Evolutionary conservation across 1,284 basidiomycete species (phyloP), one percentile per base, ranked within the genome.

Genomic region (Ganoderma multipileum): DNA sequence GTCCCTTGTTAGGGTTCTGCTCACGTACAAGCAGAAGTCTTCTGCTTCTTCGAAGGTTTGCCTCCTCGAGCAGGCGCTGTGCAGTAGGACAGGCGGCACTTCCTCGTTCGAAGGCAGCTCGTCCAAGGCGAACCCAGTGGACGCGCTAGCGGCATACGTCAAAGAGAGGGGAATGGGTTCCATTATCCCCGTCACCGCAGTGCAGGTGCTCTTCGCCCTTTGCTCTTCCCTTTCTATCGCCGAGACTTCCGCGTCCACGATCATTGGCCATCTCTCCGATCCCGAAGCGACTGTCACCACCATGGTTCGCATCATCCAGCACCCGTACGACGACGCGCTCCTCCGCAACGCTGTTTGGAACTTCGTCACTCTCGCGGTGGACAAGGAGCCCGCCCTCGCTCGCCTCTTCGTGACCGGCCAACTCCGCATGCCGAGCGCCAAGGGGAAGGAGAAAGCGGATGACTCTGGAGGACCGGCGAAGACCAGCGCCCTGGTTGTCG

Each of bases 331-430:
- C 52, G 91, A 93, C 55, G 82, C 89, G 12, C 76, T 84, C 3
- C 83, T 95, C 38, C 89, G 93, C 7, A 89, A 89, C 55, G 87
- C 91, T 0, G 88, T 94, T 1, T 98, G 96, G 95, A 88, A 86
- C 68, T 92, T 98, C 74, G 89, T 97, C 33, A 85, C 92, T 0
- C 85, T 94, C 16, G 91, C 95, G 3, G 89, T 96, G 26, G 91
- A 95, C 71, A 92, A 91, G 66, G 95, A 97, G 76, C 95, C 96
- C 1, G 95, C 96, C 0, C 85, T 98, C 6, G 95, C 95, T 0
- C 87, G 89, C 57, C 84, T 98, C 20, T 91, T 97, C 68, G 89
- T 95, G 63, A 89, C 89, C 0, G 96, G 91, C 2, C 86, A 87
- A 65, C 90, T 88, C 79, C 87, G 85, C 66, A 81, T 84, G 42